Evolutionary conservation across 2,329 filamentous ascomycete genomes (phyloP).

Genomic region (Tolypocladium sp.): DNA sequence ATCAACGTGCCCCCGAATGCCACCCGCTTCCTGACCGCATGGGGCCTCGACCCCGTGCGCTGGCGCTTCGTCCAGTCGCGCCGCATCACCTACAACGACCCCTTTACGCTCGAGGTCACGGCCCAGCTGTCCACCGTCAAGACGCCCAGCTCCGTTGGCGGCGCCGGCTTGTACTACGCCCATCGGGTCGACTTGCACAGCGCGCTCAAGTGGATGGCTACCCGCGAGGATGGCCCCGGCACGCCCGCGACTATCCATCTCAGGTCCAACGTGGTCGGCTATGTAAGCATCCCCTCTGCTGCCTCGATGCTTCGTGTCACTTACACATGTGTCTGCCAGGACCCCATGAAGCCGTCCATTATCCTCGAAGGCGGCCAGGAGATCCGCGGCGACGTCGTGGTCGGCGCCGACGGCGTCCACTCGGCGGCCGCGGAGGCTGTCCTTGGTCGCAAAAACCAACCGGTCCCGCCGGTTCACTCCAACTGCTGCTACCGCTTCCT

Average conservation of each 20-base stretch:
- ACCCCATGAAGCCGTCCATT: constrained; percentile 15
- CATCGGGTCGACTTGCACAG: constrained; percentile 32
- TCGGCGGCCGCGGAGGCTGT: constrained; percentile 18
- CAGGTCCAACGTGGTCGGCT: constrained; percentile 12
- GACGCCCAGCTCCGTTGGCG: constrained; percentile 14
- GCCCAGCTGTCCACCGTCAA: constrained; percentile 2
- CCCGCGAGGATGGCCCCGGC: constrained; percentile 13
- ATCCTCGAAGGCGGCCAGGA: constrained; percentile 17
- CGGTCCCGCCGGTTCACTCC: constrained; percentile 14
- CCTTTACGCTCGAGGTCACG: constrained; percentile 14
- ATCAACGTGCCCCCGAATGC: constrained; percentile 29
- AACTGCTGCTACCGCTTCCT: constrained; percentile 28
- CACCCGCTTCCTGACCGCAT: constrained; percentile 21
- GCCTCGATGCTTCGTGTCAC: background rate
- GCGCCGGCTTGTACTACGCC: constrained; percentile 22
- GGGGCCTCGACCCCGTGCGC: constrained; percentile 22
- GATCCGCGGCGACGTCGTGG: constrained; percentile 25
- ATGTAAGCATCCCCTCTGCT: constrained; percentile 11
- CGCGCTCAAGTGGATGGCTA: constrained; percentile 23
- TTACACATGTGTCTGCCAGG: constrained; percentile 5
- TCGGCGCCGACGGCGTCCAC: constrained; percentile 36
- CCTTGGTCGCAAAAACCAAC: constrained; percentile 14
- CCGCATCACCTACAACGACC: constrained; percentile 12
- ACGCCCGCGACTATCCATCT: constrained; percentile 15
- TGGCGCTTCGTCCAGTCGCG: constrained; percentile 16